Evolutionary conservation across 371 early-diverging fungal species (phyloP), one percentile per base, ranked within the genome.

Genomic region (Mortierella sp.): DNA sequence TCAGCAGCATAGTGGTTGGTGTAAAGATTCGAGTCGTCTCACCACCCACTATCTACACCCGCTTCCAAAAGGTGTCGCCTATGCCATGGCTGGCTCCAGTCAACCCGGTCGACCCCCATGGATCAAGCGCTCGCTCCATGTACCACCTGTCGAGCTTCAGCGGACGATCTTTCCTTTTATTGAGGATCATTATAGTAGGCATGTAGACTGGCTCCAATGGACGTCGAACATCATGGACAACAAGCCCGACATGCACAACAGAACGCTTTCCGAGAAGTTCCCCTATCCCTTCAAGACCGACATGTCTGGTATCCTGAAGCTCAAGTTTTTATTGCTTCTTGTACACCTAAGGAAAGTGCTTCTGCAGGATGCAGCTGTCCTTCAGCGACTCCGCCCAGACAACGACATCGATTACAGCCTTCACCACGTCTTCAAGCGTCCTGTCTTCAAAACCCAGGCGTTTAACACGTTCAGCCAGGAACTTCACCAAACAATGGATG

Each of bases 1-100:
- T 39, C 9, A 22, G 22, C 73, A 73, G 45, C 71, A 71, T 47
- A 64, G 71, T n/a, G 44, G 37, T 2, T 73, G 73, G 73, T 13
- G 4, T 4, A 29, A 7, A 4, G 43, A 16, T 2, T 9, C 6
- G 9, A 7, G 31, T 4, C 66, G 66, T 5, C 16, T 73, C 13
- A 31, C 16, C 22, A 66, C 66, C n/a, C 73, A 66, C 13, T 73
- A 66, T 29, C 10, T 66, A 22, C 6, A 26, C n/a, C 48, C 24
- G 2, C 26, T 55, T 11, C 40, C 50, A 22, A 22, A 37, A 1
- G 52, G 26, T 1, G 73, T 73, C 22, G 66, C 73, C 4, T n/a
- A 55, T 4, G 3, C 22, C 1, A 66, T 73, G 73, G 66, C 73
- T 31, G 73, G 73, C 19, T 73, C 39, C 34, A 73, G 55, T 7